phyloP scores from a whole-genome alignment of 495 filamentous ascomycete species.

The Neurospora sp. region DNA sequence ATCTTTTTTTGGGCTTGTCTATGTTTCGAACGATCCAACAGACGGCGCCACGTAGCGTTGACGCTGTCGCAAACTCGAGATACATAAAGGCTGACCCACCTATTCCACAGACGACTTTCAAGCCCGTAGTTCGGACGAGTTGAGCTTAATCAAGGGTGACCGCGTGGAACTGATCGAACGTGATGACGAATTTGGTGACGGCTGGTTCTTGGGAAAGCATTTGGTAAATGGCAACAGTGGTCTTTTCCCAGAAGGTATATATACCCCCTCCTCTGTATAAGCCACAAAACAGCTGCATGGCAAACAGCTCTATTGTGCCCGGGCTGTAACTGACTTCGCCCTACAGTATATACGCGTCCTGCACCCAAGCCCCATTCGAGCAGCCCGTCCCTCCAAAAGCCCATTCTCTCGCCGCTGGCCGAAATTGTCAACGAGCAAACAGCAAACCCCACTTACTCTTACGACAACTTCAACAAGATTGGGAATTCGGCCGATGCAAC shows the following conservation, averaged over 20 bases:
- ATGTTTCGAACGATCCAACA: background rate
- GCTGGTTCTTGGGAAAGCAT: slow-evolving; percentile 91
- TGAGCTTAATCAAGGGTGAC: slow-evolving; percentile 78
- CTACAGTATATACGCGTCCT: slow-evolving; percentile 43
- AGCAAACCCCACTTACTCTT: slow-evolving; percentile 9
- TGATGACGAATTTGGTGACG: slow-evolving; percentile 95
- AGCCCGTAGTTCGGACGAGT: slow-evolving; percentile 84
- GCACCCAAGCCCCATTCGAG: slow-evolving; percentile 29
- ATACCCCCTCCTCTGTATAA: slow-evolving; percentile 1
- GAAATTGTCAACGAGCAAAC: slow-evolving; percentile 19
- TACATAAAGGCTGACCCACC: slow-evolving; percentile 9
- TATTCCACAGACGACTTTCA: slow-evolving; percentile 62
- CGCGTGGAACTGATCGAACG: slow-evolving; percentile 86
- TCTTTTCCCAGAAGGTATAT: slow-evolving; percentile 81
- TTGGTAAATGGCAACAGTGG: slow-evolving; percentile 63
- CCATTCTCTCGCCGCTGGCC: slow-evolving; percentile 21
- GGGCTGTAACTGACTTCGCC: slow-evolving; percentile 7
- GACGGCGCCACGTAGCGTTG: background rate
- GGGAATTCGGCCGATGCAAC: slow-evolving; percentile 20
- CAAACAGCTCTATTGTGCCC: background rate
- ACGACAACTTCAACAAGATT: slow-evolving; percentile 7
- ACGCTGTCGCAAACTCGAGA: background rate
- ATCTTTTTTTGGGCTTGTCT: background rate
- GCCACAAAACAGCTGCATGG: background rate
- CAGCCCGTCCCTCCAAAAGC: slow-evolving; percentile 16